Evolutionary conservation across 805 yeast species (phyloP), one percentile per base, ranked within the genome.

Genomic region (Hanseniaspora vineae): DNA sequence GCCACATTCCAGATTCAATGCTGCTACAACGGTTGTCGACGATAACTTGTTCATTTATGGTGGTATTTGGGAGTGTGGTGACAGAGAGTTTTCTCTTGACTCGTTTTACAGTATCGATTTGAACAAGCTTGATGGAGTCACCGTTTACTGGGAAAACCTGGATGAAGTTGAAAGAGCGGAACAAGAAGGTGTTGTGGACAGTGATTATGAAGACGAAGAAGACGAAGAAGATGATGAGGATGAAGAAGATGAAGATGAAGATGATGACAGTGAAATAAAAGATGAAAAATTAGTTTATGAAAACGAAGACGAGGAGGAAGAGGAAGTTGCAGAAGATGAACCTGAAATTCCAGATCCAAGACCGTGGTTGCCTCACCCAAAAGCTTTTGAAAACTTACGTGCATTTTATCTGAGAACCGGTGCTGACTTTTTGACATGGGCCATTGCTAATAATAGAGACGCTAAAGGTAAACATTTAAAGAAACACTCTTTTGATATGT

Each of bases 331-430:
- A 43, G 81, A 71, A 31, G 78, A 71, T 2, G 82, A 76, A 51
- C 80, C 78, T 43, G 85, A 78, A 52, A 76, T 81, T 55, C 95
- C 95, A 15, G 98, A 90, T 64, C 84, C 82, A 42, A 77, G 95
- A 61, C 96, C 98, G 15, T 90, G 96, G 95, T 72, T 90, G 48
- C 97, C 97, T 44, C 97, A 89, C 62, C 98, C 98, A 35, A 88
- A 89, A 59, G 81, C 96, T 6, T 92, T 90, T 58, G 97, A 90
- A 67, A 67, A 77, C 2, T 69, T 90, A 51, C 78, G 96, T 55
- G 80, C 77, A 2, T 90, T 90, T 67, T 90, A 92, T 62, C 68
- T 82, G 19, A 81, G 96, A 58, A 79, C 95, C 1, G 94, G 95
- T 49, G 81, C 90, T 5, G 77, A 78, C 29, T 90, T 90, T 66